Conservation (phyloP, 2,329 filamentous ascomycete species). For the Nectriaceae sp. region DNA sequence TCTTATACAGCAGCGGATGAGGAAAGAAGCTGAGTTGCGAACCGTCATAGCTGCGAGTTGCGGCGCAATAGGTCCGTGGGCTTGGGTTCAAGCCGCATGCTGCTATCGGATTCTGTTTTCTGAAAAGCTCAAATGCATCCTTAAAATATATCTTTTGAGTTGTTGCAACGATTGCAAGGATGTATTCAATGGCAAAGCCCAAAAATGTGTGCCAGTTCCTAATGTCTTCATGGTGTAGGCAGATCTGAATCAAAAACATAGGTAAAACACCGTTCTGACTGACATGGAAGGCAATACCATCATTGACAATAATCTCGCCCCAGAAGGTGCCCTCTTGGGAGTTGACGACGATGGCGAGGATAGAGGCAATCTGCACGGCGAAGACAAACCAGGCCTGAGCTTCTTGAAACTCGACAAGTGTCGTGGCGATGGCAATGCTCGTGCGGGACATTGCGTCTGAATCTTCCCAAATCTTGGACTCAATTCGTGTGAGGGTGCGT, state of each 20-base stretch:
- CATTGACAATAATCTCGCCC: conserved; percentile 42
- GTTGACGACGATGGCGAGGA: conserved; percentile 43
- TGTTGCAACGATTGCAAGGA: conserved; percentile 40
- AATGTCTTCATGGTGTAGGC: conserved; percentile 41
- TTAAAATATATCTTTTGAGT: conserved; percentile 38
- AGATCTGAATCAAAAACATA: conserved; percentile 41
- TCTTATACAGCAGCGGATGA: conserved; percentile 39
- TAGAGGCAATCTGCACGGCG: conserved; percentile 41
- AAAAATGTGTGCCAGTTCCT: conserved; percentile 43
- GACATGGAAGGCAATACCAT: conserved; percentile 39
- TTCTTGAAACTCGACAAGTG: conserved; percentile 43
- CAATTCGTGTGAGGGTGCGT: conserved; percentile 36
- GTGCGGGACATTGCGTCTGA: conserved; percentile 38
- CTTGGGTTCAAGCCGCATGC: conserved; percentile 40
- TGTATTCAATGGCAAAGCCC: conserved; percentile 41
- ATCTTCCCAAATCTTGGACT: conserved; percentile 40
- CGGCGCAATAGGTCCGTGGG: conserved; percentile 40
- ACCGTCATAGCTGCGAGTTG: conserved; percentile 36
- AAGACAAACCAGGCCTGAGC: conserved; percentile 43
- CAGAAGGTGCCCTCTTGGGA: conserved; percentile 42
- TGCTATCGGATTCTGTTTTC: conserved; percentile 31
- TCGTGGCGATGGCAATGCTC: conserved; percentile 41
- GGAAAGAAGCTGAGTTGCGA: conserved; percentile 39
- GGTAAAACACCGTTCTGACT: conserved; percentile 40
- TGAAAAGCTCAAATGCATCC: conserved; percentile 37